Evolutionary conservation across 23 red algal species (phyloP), one percentile per base, ranked within the genome.

Genomic region (Gracilariopsis chorda): DNA sequence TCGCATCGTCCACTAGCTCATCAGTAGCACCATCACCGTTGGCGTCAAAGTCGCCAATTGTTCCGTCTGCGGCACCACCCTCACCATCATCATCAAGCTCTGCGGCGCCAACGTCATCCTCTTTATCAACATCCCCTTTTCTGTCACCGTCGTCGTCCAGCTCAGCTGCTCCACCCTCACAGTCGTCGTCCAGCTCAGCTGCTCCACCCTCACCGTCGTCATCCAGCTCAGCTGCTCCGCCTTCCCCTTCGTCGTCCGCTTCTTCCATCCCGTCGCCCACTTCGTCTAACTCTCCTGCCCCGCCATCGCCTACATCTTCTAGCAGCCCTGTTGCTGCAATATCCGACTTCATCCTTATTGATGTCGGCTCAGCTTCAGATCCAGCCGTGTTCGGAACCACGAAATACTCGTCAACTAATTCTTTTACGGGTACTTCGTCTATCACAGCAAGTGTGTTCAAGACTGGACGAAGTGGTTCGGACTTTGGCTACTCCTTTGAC

Each of bases 401-500:
- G 17, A 44, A 47, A 57, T 90, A 55, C 58, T 62, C 28, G 27
- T 61, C 69, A 13, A 32, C 44, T 20, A 76, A 46, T 12, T 90
- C 34, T 57, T 45, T 62, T 44, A 47, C 51, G 20, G 67, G 44
- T 42, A 77, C 72, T 0, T 55, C 30, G 25, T 79, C 68, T n/a
- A 59, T 48, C 60, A 32, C 36, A 29, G 67, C n/a, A 23, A 34
- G 17, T 60, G 49, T 28, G 19, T 89, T 55, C 85, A 32, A 64
- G 24, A 77, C 85, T 60, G 65, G 61, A n/a, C 42, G 85, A 27
- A 37, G 34, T 41, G 88, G 88, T 8, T 7, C 76, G 10, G 88
- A 80, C 48, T 86, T 93, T 47, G 65, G 65, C 0, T 93, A 93
- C 68, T 12, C 79, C 10, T 93, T 93, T 24, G 40, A 72, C 28